phyloP scores from a whole-genome alignment of 805 yeast genomes.

The Ogataea zsoltii region DNA sequence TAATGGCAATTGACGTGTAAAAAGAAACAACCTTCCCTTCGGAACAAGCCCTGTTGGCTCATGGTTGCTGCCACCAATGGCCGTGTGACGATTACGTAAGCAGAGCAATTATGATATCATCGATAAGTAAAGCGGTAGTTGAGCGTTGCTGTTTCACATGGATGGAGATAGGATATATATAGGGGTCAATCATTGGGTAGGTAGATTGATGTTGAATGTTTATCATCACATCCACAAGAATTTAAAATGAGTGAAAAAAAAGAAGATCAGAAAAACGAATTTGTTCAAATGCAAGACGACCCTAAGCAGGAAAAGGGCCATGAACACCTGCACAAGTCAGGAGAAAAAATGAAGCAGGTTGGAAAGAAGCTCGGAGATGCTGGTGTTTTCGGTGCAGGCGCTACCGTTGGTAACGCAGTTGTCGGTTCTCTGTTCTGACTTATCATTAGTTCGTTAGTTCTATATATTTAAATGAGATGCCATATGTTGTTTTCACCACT shows the following conservation, averaged over 20 bases:
- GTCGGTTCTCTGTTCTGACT: constrained; percentile 63
- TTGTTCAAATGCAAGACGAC: constrained; percentile 19
- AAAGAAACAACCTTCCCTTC: no score
- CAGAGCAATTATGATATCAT: no score
- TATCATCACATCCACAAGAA: background rate
- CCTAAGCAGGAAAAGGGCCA: constrained; percentile 18
- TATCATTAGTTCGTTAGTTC: background rate
- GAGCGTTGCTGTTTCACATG: no score
- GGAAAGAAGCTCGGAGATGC: constrained; percentile 87
- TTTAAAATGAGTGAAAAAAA: constrained; percentile 22
- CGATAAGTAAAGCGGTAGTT: no score
- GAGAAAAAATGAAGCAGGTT: constrained; percentile 50
- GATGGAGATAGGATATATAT: no score
- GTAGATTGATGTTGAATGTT: no score
- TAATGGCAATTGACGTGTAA: background rate
- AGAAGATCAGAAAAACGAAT: constrained; percentile 18
- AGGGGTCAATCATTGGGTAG: no score
- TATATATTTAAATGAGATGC: no score
- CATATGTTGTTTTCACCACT: no score
- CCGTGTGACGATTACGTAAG: no score
- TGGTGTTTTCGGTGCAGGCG: constrained; percentile 96
- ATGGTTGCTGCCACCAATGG: no score
- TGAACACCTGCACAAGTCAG: constrained; percentile 27
- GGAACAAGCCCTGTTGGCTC: no score
- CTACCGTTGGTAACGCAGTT: constrained; percentile 82